Evolutionary conservation across 2,329 filamentous ascomycete genomes (phyloP).

Genomic region (Sclerotinia nivalis): DNA sequence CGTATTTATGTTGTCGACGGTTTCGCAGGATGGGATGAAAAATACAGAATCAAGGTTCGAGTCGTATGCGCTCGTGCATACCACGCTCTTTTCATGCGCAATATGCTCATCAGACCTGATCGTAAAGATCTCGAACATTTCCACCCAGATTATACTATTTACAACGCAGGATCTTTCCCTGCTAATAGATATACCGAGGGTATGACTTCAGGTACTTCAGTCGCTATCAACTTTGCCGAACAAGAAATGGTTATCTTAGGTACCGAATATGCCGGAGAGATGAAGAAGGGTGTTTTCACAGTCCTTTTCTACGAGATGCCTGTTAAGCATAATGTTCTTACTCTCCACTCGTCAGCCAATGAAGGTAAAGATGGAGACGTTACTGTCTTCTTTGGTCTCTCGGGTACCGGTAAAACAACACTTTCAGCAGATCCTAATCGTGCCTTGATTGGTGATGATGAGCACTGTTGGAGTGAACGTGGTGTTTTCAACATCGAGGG

Average conservation of each 20-base stretch:
- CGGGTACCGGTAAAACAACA: conserved; percentile 97
- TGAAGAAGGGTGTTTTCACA: conserved; percentile 99
- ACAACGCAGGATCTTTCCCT: conserved; percentile 98
- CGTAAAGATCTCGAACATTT: conserved; percentile 94
- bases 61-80: conserved; percentile 98
- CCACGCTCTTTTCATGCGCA: conserved; percentile 99
- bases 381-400: conserved; percentile 98
- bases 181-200: conserved; percentile 97
- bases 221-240: conserved; percentile 97
- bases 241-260: conserved; percentile 99
- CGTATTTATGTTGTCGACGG: conserved; percentile 98
- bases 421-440: conserved; percentile 96
- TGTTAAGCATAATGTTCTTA: conserved; percentile 98
- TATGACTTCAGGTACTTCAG: conserved; percentile 98
- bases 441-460: conserved; percentile 93
- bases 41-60: conserved; percentile 95
- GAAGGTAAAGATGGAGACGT: conserved; percentile 94
- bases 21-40: conserved; percentile 97
- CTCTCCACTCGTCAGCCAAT: conserved; percentile 97
- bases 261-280: conserved; percentile 96
- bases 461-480: conserved; percentile 98
- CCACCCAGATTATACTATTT: conserved; percentile 99
- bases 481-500: conserved; percentile 99
- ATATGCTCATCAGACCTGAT: conserved; percentile 97
- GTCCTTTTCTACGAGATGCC: conserved; percentile 99